Base-by-base conservation (phyloP, 768 basidiomycete genomes). In the Mycena rebaudengoi region DNA sequence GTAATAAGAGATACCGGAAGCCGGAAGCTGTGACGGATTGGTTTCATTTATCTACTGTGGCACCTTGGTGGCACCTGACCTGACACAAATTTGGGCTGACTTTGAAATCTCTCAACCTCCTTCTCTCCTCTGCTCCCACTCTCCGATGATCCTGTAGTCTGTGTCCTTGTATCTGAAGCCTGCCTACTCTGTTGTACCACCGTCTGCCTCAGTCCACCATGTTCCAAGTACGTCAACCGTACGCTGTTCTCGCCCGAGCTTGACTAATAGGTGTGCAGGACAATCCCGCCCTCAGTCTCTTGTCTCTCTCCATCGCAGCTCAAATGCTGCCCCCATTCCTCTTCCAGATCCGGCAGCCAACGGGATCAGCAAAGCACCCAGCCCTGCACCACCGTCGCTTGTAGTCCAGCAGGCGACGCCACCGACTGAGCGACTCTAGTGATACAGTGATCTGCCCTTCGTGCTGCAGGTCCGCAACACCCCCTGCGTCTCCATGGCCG, bases 361-460 rank as follows among this genome's bases (percentile, higher is more conserved):
- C 46, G 37, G 56, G 64, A 20, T 40, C 33, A 53, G 65, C 48
- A 55, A n/a, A 60, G 66, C 55, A 58, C 50, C 60, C 21, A 32
- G 29, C 12, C 43, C 8, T 29, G 67, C 73, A 90, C 69, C 90
- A 92, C 73, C 87, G 92, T 53, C 82, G 91, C 18, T 77, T 92
- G 20, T 88, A 90, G 18, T 92, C 91, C 0, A 83, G 86, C 12
- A 88, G 91, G 20, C 88, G 91, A 75, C 86, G 87, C 71, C 83
- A 92, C 69, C 81, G 92, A 59, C 73, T 92, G 66, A 92, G 91
- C 74, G 92, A 94, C 74, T 91, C 91, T 23, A 81, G 90, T 49
- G 92, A 93, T 75, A 92, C 92, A 43, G 89, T 89, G 51, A 82
- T 81, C 58, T 82, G 92, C 51, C 90, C 90, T 53, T 86, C 86